Conservation (phyloP, 805 yeast genomes). For the Kodamaea leandrae region DNA sequence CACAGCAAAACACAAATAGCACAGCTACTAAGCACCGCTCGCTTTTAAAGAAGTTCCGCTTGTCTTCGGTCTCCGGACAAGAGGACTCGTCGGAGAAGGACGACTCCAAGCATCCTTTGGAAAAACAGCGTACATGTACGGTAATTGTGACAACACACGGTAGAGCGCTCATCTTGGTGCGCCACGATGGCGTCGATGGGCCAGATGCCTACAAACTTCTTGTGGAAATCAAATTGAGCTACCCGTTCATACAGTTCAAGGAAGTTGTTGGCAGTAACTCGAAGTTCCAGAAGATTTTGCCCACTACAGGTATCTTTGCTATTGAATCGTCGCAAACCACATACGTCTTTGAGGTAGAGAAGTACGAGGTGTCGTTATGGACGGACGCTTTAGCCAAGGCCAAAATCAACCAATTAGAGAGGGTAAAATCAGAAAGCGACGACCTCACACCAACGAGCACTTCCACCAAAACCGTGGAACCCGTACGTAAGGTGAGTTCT, state of each 20-base stretch:
- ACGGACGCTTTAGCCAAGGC: slow-evolving; percentile 45
- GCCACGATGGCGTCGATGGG: slow-evolving; percentile 38
- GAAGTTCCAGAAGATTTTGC: slow-evolving; percentile 30
- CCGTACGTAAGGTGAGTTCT: not conserved
- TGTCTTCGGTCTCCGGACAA: slow-evolving; percentile 18
- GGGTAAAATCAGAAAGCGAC: slow-evolving; percentile 9
- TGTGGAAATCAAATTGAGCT: slow-evolving; percentile 53
- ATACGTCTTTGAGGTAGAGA: slow-evolving; percentile 55
- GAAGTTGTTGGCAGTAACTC: slow-evolving; percentile 46
- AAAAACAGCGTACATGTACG: slow-evolving; percentile 47
- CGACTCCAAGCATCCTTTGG: slow-evolving; percentile 18
- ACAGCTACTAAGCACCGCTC: slow-evolving; percentile 7
- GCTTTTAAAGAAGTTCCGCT: slow-evolving; percentile 24
- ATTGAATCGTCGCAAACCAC: slow-evolving; percentile 55
- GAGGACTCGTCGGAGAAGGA: slow-evolving; percentile 9
- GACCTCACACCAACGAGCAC: not conserved
- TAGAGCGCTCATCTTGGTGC: slow-evolving; percentile 53
- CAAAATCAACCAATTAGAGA: slow-evolving; percentile 22
- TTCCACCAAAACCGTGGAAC: not conserved
- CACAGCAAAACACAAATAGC: not conserved
- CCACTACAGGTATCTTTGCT: slow-evolving; percentile 50
- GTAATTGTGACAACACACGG: slow-evolving; percentile 62
- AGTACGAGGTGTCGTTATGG: slow-evolving; percentile 54
- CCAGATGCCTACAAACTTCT: slow-evolving; percentile 38
- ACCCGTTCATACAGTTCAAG: slow-evolving; percentile 52